phyloP scores from a whole-genome alignment of 805 yeast species.

The Wickerhamiella musiphila region DNA sequence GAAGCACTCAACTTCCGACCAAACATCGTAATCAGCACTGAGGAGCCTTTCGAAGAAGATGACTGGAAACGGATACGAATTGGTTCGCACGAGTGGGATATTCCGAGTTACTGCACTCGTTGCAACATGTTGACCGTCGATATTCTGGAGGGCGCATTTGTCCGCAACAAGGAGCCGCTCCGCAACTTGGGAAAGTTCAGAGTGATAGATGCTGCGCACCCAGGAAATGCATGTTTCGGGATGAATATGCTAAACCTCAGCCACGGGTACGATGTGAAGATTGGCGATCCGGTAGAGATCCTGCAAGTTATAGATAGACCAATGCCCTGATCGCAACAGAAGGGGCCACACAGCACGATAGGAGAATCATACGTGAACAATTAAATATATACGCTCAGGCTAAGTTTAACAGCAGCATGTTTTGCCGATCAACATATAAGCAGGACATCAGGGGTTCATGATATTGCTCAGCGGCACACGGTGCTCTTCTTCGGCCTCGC shows the following conservation, averaged over 20 bases:
- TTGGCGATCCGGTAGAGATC: conserved; percentile 18
- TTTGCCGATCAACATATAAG: background rate
- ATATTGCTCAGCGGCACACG: conserved; percentile 11
- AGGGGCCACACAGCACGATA: too few species aligned
- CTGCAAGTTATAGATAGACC: conserved; percentile 2
- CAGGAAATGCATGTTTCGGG: conserved; percentile 18
- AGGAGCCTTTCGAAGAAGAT: conserved; percentile 22
- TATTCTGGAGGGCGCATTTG: conserved; percentile 13
- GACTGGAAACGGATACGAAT: conserved; percentile 18
- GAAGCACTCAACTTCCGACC: conserved; percentile 18
- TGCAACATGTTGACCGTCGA: conserved; percentile 22
- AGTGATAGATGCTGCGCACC: conserved; percentile 17
- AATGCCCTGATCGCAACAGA: too few species aligned
- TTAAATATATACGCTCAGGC: background rate
- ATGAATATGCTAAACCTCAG: conserved; percentile 15
- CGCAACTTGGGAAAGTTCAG: conserved; percentile 18
- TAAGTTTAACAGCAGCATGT: background rate
- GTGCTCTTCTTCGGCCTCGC: conserved; percentile 4
- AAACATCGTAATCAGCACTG: conserved; percentile 18
- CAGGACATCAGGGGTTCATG: conserved; percentile 6
- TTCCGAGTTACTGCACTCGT: conserved; percentile 17
- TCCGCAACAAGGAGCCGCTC: conserved; percentile 16
- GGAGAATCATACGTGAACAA: background rate
- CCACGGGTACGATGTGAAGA: conserved; percentile 11
- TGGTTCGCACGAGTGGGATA: conserved; percentile 15